phyloP scores from a whole-genome alignment of 441 rosid species.

The Caryocar brasiliense region DNA sequence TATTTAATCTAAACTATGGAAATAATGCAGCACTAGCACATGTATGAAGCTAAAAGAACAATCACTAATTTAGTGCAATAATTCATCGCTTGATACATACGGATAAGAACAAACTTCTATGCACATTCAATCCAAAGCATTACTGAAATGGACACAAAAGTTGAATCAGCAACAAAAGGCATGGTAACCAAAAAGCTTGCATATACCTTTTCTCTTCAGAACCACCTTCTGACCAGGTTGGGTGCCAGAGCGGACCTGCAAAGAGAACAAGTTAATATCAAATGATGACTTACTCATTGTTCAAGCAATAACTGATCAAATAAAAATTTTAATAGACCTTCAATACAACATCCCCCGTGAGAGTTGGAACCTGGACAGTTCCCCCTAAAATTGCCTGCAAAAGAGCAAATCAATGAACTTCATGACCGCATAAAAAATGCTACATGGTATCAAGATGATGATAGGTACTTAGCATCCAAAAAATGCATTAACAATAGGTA shows the following conservation, averaged over 20 bases:
- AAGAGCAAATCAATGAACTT: constrained; percentile 5
- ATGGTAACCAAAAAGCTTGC: too few relatives aligned
- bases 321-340: constrained; percentile 44
- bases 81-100: too few relatives aligned
- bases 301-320: not conserved
- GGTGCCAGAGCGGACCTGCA: constrained; percentile 89
- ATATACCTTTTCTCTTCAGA: constrained; percentile 93
- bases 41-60: too few relatives aligned
- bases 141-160: too few relatives aligned
- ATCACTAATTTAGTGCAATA: too few relatives aligned
- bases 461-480: not conserved
- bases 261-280: constrained; percentile 2
- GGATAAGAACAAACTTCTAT: too few relatives aligned
- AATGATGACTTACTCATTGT: not conserved
- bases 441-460: not conserved
- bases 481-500: too few relatives aligned
- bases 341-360: constrained; percentile 87
- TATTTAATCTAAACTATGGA: too few relatives aligned
- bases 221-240: constrained; percentile 99
- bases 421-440: not conserved
- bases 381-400: constrained; percentile 95
- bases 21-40: too few relatives aligned
- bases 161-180: too few relatives aligned
- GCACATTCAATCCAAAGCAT: too few relatives aligned
- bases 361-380: constrained; percentile 93